phyloP scores from a whole-genome alignment of 345 rosid genomes.

The Trapa bicornis region DNA sequence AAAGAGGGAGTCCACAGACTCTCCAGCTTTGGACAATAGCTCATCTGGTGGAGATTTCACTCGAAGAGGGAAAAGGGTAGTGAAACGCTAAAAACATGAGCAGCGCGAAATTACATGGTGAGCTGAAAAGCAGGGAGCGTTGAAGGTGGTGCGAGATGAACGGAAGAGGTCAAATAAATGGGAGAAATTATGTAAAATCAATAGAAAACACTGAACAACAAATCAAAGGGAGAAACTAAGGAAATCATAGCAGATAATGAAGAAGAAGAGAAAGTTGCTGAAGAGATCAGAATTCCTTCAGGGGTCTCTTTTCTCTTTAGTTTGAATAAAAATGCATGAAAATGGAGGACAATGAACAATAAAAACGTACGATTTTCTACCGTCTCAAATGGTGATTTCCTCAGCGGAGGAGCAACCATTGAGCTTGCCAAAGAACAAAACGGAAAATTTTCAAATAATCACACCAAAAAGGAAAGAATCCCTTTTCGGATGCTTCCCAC shows the following conservation, averaged over 20 bases:
- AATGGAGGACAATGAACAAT: neutral
- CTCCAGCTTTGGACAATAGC: neutral
- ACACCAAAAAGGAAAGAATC: neutral
- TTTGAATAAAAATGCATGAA: conserved; percentile 6
- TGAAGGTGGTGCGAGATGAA: neutral
- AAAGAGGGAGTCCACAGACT: neutral
- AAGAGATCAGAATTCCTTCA: neutral
- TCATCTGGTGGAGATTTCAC: neutral
- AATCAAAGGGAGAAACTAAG: neutral
- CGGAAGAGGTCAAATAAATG: neutral
- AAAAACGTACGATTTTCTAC: neutral
- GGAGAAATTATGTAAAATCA: neutral
- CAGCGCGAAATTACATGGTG: neutral
- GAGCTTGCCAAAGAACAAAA: neutral
- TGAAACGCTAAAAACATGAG: neutral
- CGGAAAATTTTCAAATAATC: neutral
- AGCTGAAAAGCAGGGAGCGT: neutral
- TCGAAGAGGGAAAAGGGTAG: neutral
- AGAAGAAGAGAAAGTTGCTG: neutral
- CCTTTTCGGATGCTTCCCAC: neutral
- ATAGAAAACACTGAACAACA: neutral
- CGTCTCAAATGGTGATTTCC: neutral
- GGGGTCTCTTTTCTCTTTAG: neutral
- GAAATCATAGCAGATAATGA: neutral
- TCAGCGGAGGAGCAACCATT: neutral